phyloP scores from a whole-genome alignment of 2,329 filamentous ascomycete genomes.

The Parascedosporium putredinis region DNA sequence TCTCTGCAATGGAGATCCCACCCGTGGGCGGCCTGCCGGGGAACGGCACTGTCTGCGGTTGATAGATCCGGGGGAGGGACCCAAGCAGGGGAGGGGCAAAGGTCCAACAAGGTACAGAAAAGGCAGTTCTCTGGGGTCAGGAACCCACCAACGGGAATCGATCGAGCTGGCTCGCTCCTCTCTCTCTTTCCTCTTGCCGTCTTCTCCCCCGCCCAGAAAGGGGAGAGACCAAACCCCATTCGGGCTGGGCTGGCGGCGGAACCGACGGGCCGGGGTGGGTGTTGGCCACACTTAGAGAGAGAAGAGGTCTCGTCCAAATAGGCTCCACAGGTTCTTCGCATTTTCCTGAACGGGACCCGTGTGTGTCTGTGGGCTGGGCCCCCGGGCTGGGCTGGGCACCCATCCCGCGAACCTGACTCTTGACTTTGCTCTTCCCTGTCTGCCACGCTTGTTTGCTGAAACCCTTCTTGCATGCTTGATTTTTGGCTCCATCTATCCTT shows the following conservation, averaged over 20 bases:
- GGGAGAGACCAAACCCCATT: background rate
- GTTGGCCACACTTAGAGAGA: background rate
- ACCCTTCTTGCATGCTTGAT: background rate
- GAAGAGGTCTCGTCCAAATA: background rate
- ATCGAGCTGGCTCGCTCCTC: too few species aligned
- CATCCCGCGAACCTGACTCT: background rate
- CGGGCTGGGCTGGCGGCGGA: background rate
- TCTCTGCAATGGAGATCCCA: background rate
- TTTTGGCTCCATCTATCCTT: too few species aligned
- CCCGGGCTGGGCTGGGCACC: background rate
- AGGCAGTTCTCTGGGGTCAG: background rate
- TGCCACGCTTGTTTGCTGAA: background rate
- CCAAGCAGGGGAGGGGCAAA: too few species aligned
- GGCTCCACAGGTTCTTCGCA: slow-evolving; percentile 1
- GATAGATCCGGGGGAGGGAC: too few species aligned
- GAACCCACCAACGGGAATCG: slow-evolving; percentile 1
- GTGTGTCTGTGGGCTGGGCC: background rate
- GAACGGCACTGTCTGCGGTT: background rate
- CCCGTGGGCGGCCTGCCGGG: background rate
- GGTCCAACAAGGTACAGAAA: too few species aligned
- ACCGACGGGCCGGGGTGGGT: slow-evolving; percentile 2
- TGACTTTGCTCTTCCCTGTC: background rate
- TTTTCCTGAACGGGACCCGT: background rate
- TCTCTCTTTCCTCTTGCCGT: too few species aligned
- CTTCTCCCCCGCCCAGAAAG: too few species aligned